Conservation (phyloP, 2,329 filamentous ascomycete species). For the Colletotrichum euphorbiae region DNA sequence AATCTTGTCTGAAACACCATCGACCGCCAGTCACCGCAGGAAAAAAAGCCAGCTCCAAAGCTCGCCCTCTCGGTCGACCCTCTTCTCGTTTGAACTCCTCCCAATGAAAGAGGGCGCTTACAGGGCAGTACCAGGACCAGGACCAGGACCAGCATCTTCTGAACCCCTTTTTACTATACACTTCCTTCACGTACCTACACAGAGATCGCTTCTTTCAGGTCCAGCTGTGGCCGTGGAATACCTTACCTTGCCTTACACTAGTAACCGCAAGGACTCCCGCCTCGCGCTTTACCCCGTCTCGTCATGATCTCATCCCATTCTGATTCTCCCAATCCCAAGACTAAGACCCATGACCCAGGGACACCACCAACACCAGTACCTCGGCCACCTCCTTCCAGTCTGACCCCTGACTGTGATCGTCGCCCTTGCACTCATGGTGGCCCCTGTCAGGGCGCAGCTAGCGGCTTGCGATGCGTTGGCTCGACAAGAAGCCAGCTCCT, state of each 20-base stretch:
- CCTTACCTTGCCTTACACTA: background rate
- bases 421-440: constrained; percentile 11
- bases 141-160: constrained; percentile 1
- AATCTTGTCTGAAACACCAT: constrained; percentile 40
- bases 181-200: too few relatives aligned
- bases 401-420: constrained; percentile 35
- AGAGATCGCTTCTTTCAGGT: background rate
- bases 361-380: background rate
- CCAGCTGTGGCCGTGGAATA: background rate
- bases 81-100: constrained; percentile 13
- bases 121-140: background rate
- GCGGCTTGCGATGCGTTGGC: constrained; percentile 30
- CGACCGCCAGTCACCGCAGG: constrained; percentile 22
- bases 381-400: background rate
- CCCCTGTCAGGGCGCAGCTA: constrained; percentile 25
- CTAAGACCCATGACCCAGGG: constrained; percentile 10
- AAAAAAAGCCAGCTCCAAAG: constrained; percentile 18
- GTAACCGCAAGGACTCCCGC: background rate
- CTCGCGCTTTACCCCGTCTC: constrained; percentile 21
- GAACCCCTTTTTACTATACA: too few relatives aligned
- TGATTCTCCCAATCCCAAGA: background rate
- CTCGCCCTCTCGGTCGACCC: constrained; percentile 19
- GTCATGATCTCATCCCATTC: constrained; percentile 19
- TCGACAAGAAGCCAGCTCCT: constrained; percentile 31
- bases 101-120: constrained; percentile 31